Percentiles rank a stretch among this genome's conserved stretches.
Evolutionary conservation across 2,329 filamentous ascomycete genomes (phyloP).

Genomic region (Botrytis medusae): DNA sequence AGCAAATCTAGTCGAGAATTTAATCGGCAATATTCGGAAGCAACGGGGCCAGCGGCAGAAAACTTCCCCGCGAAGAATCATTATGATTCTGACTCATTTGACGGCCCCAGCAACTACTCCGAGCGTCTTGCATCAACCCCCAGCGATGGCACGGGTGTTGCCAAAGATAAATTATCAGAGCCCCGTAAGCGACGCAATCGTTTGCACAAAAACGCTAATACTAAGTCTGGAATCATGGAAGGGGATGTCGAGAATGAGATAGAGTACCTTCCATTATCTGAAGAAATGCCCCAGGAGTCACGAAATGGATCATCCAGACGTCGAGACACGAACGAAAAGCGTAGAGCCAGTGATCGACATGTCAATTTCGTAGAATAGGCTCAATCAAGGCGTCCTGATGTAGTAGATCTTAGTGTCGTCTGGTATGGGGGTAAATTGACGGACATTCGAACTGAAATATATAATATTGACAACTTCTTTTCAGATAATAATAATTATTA

Average conservation of each 20-base stretch:
- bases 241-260: neutral
- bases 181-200: neutral
- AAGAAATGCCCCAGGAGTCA: neutral
- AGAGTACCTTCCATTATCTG: neutral
- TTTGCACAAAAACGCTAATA: neutral
- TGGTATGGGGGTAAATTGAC: neutral
- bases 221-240: neutral
- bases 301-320: neutral
- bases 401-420: neutral
- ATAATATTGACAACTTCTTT: neutral
- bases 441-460: neutral
- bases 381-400: neutral
- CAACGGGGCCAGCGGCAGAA: neutral
- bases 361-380: slow-evolving; percentile 2
- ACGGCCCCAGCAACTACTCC: neutral
- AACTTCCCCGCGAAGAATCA: neutral
- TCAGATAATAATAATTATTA: neutral
- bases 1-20: too few species aligned
- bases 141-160: neutral
- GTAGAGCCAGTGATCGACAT: neutral
- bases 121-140: neutral
- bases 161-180: neutral
- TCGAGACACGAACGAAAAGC: neutral
- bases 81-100: neutral
- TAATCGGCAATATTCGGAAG: neutral